Evolutionary conservation across 2,329 filamentous ascomycete genomes (phyloP).

Genomic region (Sclerotinia trifoliorum): DNA sequence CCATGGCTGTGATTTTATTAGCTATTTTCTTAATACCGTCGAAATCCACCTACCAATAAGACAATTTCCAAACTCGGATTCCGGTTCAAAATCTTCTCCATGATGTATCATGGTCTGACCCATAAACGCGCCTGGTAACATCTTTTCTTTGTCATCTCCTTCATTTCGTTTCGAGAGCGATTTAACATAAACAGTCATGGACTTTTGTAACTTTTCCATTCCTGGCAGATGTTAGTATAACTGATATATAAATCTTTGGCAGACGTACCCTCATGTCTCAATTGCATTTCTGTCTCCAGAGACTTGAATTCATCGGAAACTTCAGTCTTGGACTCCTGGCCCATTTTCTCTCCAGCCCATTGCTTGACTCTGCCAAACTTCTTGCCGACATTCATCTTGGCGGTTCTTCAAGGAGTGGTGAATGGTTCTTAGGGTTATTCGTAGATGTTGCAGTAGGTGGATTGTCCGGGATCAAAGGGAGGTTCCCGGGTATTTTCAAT

Average conservation of each 20-base stretch:
- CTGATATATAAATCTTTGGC: neutral
- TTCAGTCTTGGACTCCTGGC: conserved; percentile 80
- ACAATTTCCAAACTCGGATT: conserved; percentile 89
- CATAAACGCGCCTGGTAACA: conserved; percentile 73
- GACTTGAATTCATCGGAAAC: conserved; percentile 89
- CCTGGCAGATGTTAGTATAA: conserved; percentile 53
- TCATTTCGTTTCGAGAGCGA: conserved; percentile 82
- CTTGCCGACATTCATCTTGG: conserved; percentile 54
- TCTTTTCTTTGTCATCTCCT: conserved; percentile 83
- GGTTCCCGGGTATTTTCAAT: neutral
- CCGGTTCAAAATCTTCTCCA: conserved; percentile 86
- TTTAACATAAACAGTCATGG: conserved; percentile 84
- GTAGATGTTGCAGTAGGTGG: neutral
- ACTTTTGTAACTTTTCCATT: conserved; percentile 84
- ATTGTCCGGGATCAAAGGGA: neutral
- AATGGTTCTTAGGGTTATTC: neutral
- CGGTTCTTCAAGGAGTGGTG: conserved; percentile 16
- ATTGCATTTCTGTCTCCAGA: conserved; percentile 84
- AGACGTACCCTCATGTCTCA: conserved; percentile 78
- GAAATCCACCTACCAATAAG: conserved; percentile 54
- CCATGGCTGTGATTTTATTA: conserved; percentile 57
- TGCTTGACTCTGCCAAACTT: conserved; percentile 95
- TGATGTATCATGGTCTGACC: conserved; percentile 84
- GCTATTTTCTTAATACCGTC: conserved; percentile 10
- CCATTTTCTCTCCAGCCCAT: conserved; percentile 98